Conservation (phyloP, 2,329 filamentous ascomycete genomes). For the Talaromyces sp. region DNA sequence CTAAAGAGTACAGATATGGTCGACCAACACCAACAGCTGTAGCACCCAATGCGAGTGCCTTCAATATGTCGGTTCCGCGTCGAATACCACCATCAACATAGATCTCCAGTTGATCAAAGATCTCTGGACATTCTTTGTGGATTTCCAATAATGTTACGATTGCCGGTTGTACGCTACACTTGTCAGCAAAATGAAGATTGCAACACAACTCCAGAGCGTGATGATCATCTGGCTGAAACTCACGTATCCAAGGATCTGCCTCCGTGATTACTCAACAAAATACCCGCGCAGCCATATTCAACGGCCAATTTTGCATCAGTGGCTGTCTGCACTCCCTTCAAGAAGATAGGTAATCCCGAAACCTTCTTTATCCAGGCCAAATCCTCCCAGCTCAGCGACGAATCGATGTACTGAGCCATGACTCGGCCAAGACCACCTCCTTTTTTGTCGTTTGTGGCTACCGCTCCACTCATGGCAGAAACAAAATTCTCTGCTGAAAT, state of each 20-base stretch:
- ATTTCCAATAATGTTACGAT: constrained; percentile 46
- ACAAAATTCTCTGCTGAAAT: constrained; percentile 12
- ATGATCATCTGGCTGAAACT: neutral
- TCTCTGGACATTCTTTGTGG: constrained; percentile 37
- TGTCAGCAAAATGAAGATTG: neutral
- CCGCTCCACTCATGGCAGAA: constrained; percentile 3
- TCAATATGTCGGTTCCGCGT: constrained; percentile 13
- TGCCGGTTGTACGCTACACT: constrained; percentile 26
- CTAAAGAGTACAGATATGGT: constrained; percentile 14
- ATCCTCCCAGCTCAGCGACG: constrained; percentile 11
- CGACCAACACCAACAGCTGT: constrained; percentile 11
- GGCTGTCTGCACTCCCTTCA: constrained; percentile 10
- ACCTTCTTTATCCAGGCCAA: constrained; percentile 8
- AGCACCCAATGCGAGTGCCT: constrained; percentile 8
- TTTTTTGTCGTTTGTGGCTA: constrained; percentile 13
- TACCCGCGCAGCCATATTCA: constrained; percentile 25
- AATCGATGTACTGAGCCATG: constrained; percentile 14
- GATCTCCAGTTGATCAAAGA: constrained; percentile 5
- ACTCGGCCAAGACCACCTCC: constrained; percentile 11
- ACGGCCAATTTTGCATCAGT: constrained; percentile 11
- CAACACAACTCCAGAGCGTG: no score
- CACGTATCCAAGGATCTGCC: constrained; percentile 44
- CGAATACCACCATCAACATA: constrained; percentile 14
- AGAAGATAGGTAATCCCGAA: constrained; percentile 10
- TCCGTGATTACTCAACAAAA: constrained; percentile 43